Base-by-base conservation (phyloP, 306 rosid genomes). In the Sophora flavescens region DNA sequence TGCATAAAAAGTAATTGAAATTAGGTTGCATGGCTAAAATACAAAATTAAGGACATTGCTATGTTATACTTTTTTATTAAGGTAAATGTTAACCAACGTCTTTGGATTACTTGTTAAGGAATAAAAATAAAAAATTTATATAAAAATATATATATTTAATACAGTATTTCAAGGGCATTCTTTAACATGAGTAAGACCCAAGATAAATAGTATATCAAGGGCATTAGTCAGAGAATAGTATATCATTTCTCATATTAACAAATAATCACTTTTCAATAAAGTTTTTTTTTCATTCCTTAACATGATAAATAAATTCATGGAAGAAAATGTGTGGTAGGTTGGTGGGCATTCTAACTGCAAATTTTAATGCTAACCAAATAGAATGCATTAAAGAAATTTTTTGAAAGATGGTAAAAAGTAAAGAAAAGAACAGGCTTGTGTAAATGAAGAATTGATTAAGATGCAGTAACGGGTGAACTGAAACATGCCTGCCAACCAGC, bases 401-500 rank as follows among this genome's bases (percentile, higher is more conserved):
- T 8, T 26, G 59, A 71, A 70, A 61, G 16, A 12, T 18, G 2
- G 50, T 41, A 41, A 41, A 41, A 41, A 8, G 47, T 44, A 44
- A 41, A 48, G 36, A 48, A 66, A 66, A 32, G 51, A 12, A 26
- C 32, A 8, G 22, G 26, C 3, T 74, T 66, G 1, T 50, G 63
- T 57, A 33, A 51, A 41, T 39, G 62, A 72, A 58, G 54, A 66
- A 70, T 33, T 11, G 47, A 60, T 66, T 50, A 75, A 52, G 67
- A 38, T 84, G 82, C 7, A 77, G 64, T 65, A 70, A 73, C 66
- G 77, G 77, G 0, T 58, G 62, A 70, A 73, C 47, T 15, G 47
- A 73, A 52, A 70, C 70, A 48, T 82, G 70, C 99, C 99, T 96
- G 99, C 99, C 99, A 96, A 70, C 99, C 99, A 81, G 98, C 98